Evolutionary conservation across 202 grass and related monocot genomes (phyloP).

Genomic region (Panicum hallii): DNA sequence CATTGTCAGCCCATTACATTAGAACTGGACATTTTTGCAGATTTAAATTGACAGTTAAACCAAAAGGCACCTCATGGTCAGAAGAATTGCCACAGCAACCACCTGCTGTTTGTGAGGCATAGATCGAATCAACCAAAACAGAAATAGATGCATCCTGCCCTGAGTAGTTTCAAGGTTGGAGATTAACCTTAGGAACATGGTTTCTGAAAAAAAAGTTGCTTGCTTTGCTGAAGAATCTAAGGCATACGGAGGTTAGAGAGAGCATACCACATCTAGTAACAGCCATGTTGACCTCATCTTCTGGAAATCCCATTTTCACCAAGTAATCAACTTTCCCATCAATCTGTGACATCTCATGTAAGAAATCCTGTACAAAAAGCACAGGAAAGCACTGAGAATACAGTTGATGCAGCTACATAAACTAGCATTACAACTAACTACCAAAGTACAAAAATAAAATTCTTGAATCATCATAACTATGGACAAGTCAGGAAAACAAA

Average conservation of each 20-base stretch:
- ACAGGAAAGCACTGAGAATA: conserved; percentile 12
- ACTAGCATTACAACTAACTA: background rate
- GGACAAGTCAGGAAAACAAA: background rate
- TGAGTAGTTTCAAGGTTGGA: conserved; percentile 36
- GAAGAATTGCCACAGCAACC: conserved; percentile 33
- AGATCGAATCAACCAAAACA: conserved; percentile 74
- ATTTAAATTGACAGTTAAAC: conserved; percentile 27
- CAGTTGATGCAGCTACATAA: background rate
- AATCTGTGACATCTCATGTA: conserved; percentile 59
- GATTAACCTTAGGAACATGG: background rate
- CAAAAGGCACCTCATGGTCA: conserved; percentile 48
- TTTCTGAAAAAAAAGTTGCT: background rate
- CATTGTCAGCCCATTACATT: background rate
- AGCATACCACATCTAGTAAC: conserved; percentile 87
- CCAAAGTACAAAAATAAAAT: too few species aligned
- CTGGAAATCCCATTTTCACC: conserved; percentile 74
- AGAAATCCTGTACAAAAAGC: conserved; percentile 65
- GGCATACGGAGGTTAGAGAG: background rate
- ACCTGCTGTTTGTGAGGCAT: conserved; percentile 63
- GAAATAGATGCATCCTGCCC: conserved; percentile 63
- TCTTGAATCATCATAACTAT: background rate
- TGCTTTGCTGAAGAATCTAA: conserved; percentile 8
- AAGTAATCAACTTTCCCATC: conserved; percentile 62
- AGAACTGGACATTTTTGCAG: background rate
- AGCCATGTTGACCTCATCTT: conserved; percentile 61